Evolutionary conservation across 768 basidiomycete species (phyloP), one percentile per base, ranked within the genome.

Genomic region (Dioszegia crocea): DNA sequence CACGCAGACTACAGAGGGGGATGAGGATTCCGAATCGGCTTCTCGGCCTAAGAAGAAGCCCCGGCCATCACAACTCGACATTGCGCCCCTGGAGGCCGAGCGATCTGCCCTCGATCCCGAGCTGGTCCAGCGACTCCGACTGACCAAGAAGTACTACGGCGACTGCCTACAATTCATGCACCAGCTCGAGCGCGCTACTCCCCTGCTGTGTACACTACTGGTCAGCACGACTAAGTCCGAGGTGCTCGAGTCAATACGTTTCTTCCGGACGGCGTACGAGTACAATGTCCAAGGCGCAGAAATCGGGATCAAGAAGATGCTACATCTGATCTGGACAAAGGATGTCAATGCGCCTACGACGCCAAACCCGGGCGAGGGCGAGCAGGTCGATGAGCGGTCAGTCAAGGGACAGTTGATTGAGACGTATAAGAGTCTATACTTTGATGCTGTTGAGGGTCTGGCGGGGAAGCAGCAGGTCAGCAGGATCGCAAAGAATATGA

Each of bases 291-390:
- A 85, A 39, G 82, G 83, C 36, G 87, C 93, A 1, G 85, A 88
- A 76, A 89, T 89, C 44, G 96, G 96, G 0, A 86, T 99, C 71
- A 91, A 88, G 80, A 90, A 86, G 70, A 97, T 98, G 94, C 75
- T 99, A 14, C 96, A 98, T 75, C 81, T 99, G 24, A 89, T 99
- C 66, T 98, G 96, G 96, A 83, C 84, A 26, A 98, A 98, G 74
- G 94, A 99, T 70, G 91, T 91, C 70, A 87, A 79, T 50, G 51
- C 51, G 51, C 36, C 51, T n/a, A 40, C 51, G 2, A 41, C 38
- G 24, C 5, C 5, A 14, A 41, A 11, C 5, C 50, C 50, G 3
- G 55, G 29, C 14, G 59, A 33, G 17, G 65, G 62, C 38, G 85
- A 86, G 48, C 84, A 83, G 23, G 83, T 83, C 63, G 90, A 93